Conservation (phyloP, 306 rosid genomes). For the cucumber (Cucumis sativus) region Cucumber_9930_V3 NC_026659.2:26550001-26550500, state of each 20-base stretch:
- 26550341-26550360: constrained; percentile 82
- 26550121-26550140: background rate
- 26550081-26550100: background rate
- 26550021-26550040: background rate
- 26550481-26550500: constrained; percentile 78
- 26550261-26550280: constrained; percentile 28
- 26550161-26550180: background rate
- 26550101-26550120: background rate
- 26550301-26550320: constrained; percentile 66
- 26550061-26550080: background rate
- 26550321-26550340: constrained; percentile 76
- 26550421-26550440: constrained; percentile 61
- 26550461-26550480: constrained; percentile 60
- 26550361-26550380: constrained; percentile 69
- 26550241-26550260: constrained; percentile 17
- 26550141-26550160: background rate
- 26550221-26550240: constrained; percentile 19
- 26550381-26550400: constrained; percentile 88
- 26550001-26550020: background rate
- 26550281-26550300: constrained; percentile 49
- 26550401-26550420: constrained; percentile 48
- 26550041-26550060: background rate
- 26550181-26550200: constrained; percentile 16
- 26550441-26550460: constrained; percentile 66
- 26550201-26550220: constrained; percentile 55